phyloP scores from a whole-genome alignment of 2,329 filamentous ascomycete species.

The Eurotiales sp. region DNA sequence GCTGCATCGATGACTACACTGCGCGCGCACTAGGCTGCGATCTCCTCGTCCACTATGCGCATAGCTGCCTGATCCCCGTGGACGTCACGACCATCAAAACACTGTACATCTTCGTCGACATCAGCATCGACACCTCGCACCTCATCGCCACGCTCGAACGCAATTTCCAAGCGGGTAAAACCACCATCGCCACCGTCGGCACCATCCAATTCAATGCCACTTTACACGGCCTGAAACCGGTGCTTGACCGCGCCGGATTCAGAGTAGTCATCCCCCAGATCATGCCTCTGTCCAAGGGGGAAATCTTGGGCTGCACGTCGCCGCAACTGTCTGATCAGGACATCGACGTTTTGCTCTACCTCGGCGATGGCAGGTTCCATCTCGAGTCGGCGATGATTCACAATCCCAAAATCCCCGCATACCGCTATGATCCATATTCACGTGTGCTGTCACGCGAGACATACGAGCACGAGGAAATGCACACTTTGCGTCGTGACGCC shows the following conservation, averaged over 20 bases:
- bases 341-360: constrained; percentile 78
- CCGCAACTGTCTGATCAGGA: constrained; percentile 61
- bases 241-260: constrained; percentile 80
- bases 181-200: constrained; percentile 85
- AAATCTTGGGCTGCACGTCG: constrained; percentile 96
- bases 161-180: constrained; percentile 82
- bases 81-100: constrained; percentile 97
- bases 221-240: constrained; percentile 75
- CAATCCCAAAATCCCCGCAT: constrained; percentile 84
- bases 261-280: constrained; percentile 86
- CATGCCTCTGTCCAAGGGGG: constrained; percentile 84
- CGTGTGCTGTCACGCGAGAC: constrained; percentile 84
- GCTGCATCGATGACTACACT: constrained; percentile 98
- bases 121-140: constrained; percentile 88
- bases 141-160: constrained; percentile 80
- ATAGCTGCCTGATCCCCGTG: constrained; percentile 93
- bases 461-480: constrained; percentile 90
- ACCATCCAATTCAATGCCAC: constrained; percentile 99
- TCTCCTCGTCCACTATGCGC: constrained; percentile 91
- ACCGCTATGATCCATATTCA: constrained; percentile 95
- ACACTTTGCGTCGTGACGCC: constrained; percentile 71
- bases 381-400: constrained; percentile 99
- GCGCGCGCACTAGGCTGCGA: constrained; percentile 92
- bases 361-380: constrained; percentile 91
- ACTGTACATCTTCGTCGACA: constrained; percentile 96